These are phyloP conservation scores for Solanum piurae DNA, from an alignment of 257 asterid species.

Conservation along the genomic window DNA sequence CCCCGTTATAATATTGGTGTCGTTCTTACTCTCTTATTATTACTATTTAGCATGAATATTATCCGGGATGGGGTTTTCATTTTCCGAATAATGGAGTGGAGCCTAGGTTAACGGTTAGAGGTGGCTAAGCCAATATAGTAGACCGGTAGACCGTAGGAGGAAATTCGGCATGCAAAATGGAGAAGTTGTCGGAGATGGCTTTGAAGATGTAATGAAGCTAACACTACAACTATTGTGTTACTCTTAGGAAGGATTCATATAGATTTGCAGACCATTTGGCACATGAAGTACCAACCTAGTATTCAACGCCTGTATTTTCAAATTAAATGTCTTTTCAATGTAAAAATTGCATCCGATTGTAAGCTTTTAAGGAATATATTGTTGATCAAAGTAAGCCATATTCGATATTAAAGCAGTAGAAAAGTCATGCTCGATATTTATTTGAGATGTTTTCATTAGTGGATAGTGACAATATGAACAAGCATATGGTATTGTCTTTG, in stretches of 20 bases:
- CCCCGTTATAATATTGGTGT: too few species aligned
- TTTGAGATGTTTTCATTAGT: not conserved
- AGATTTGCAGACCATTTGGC: not conserved
- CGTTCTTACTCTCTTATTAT: too few species aligned
- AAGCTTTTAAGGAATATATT: not conserved
- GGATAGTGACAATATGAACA: not conserved
- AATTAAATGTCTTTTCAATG: not conserved
- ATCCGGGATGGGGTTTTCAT: too few species aligned
- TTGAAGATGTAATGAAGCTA: not conserved
- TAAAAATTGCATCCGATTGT: too few species aligned
- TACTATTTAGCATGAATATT: too few species aligned
- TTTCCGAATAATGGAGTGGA: not conserved
- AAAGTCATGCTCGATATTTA: not conserved
- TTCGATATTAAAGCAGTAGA: not conserved
- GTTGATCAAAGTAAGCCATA: not conserved
- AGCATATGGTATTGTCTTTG: not conserved
- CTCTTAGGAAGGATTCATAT: not conserved
- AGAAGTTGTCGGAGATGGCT: slow-evolving; percentile 10
- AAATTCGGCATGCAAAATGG: slow-evolving; percentile 2
- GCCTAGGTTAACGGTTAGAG: not conserved
- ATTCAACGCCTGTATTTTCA: not conserved
- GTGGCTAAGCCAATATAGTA: slow-evolving; percentile 1
- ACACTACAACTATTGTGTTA: not conserved
- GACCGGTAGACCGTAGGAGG: not conserved
- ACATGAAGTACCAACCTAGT: not conserved